Percentiles rank a stretch among this genome's conserved stretches.
These are phyloP conservation scores for Leptosphaerulina australis DNA, from an alignment of 2,329 filamentous ascomycete species.

Conservation along the genomic window DNA sequence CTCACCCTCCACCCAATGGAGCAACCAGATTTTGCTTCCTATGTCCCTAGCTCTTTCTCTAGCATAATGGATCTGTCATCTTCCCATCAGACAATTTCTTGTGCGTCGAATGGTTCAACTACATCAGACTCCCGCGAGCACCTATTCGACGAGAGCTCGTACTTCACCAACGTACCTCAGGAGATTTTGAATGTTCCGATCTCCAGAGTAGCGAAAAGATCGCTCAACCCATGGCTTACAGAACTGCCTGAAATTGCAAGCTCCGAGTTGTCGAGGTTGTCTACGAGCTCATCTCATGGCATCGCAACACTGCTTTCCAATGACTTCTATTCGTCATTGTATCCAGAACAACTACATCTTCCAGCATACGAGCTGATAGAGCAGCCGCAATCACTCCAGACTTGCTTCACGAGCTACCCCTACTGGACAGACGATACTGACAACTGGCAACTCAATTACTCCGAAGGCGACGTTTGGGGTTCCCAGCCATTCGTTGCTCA, in stretches of 20 bases:
- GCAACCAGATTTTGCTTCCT: slow-evolving; percentile 16
- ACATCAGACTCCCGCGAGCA: slow-evolving; percentile 8
- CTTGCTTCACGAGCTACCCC: slow-evolving; percentile 2
- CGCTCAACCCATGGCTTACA: slow-evolving; percentile 25
- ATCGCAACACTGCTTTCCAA: slow-evolving; percentile 18
- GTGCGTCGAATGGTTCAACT: slow-evolving; percentile 4
- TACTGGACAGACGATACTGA: slow-evolving; percentile 4
- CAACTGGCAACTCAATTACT: slow-evolving; percentile 9
- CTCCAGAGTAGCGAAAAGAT: slow-evolving; percentile 10
- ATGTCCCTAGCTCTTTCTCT: slow-evolving; percentile 17
- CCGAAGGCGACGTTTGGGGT: slow-evolving; percentile 6
- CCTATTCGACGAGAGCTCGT: slow-evolving; percentile 11
- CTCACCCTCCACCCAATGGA: slow-evolving; percentile 17
- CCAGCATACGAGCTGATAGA: slow-evolving; percentile 6
- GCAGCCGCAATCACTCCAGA: slow-evolving; percentile 5
- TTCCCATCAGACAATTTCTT: slow-evolving; percentile 2
- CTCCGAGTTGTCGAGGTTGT: slow-evolving; percentile 22
- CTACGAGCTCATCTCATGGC: slow-evolving; percentile 11
- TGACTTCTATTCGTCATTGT: slow-evolving; percentile 19
- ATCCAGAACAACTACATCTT: slow-evolving; percentile 8
- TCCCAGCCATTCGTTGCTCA: slow-evolving; percentile 9
- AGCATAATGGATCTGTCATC: slow-evolving; percentile 9
- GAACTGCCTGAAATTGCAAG: slow-evolving; percentile 13
- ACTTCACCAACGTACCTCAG: slow-evolving; percentile 4
- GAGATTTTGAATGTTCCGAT: slow-evolving; percentile 6